Evolutionary conservation across 2,329 filamentous ascomycete species (phyloP).

Genomic region (Colletotrichum orchidophilum): DNA sequence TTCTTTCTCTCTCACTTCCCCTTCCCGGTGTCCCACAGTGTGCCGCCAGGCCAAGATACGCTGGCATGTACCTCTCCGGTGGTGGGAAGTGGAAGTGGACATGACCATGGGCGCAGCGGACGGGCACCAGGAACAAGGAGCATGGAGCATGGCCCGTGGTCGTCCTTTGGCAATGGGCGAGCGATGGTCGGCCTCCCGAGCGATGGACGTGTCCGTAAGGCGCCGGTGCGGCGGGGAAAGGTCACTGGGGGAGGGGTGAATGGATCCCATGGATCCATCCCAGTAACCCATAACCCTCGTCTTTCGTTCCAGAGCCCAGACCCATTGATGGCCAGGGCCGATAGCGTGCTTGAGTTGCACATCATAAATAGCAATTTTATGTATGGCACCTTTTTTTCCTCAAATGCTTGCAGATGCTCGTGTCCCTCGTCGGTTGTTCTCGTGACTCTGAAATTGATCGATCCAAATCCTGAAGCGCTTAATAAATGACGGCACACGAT

Average conservation of each 20-base stretch:
- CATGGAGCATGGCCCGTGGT: conserved; percentile 31
- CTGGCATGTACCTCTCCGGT: neutral
- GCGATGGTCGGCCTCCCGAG: conserved; percentile 32
- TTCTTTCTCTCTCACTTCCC: neutral
- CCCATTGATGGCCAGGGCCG: conserved; percentile 14
- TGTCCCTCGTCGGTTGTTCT: neutral
- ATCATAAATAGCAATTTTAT: conserved; percentile 30
- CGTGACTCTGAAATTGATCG: neutral
- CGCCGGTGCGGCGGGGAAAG: conserved; percentile 30
- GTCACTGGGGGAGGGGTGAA: conserved; percentile 31
- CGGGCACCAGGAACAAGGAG: conserved; percentile 32
- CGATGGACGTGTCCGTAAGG: conserved; percentile 28
- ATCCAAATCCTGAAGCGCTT: neutral
- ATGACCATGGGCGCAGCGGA: conserved; percentile 8
- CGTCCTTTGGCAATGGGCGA: conserved; percentile 20
- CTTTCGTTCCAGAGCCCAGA: conserved; percentile 1
- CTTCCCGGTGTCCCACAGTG: conserved; percentile 20
- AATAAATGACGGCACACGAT: neutral
- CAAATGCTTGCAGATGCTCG: neutral
- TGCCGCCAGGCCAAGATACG: neutral
- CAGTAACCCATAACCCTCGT: neutral
- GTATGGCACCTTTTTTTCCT: conserved; percentile 5
- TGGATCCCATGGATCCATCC: neutral
- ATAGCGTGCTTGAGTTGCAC: conserved; percentile 22
- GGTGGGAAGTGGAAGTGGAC: conserved; percentile 17